These are phyloP conservation scores for Erysiphe pulchra DNA, from an alignment of 2,329 filamentous ascomycete species.

Conservation along the genomic window DNA sequence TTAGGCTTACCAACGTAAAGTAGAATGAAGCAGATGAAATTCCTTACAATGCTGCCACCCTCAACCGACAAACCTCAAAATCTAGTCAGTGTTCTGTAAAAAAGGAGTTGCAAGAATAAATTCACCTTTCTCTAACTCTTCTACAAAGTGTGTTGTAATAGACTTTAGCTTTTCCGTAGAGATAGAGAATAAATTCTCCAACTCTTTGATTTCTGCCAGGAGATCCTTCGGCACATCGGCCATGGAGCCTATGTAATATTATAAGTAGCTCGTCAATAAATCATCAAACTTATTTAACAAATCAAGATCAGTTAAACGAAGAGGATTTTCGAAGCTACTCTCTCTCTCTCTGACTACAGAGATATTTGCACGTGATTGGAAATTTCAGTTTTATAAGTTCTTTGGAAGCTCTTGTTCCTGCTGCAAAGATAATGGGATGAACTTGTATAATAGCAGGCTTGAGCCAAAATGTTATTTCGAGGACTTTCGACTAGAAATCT, in stretches of 20 bases:
- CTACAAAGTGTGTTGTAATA: constrained; percentile 72
- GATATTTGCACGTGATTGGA: too few species aligned
- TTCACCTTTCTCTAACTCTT: constrained; percentile 62
- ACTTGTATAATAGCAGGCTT: too few species aligned
- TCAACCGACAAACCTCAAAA: constrained; percentile 49
- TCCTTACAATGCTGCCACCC: constrained; percentile 70
- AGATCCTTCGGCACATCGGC: constrained; percentile 74
- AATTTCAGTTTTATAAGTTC: too few species aligned
- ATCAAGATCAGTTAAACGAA: too few species aligned
- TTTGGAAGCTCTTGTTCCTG: too few species aligned
- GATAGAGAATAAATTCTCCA: constrained; percentile 69
- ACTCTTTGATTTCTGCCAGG: constrained; percentile 49
- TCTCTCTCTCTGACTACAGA: too few species aligned
- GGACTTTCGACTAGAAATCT: too few species aligned
- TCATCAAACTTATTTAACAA: background rate
- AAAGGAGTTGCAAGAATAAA: background rate
- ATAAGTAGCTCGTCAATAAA: background rate
- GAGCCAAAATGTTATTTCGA: too few species aligned
- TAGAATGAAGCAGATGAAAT: background rate
- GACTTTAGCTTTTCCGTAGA: constrained; percentile 58
- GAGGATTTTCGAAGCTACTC: too few species aligned
- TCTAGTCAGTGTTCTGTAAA: constrained; percentile 2
- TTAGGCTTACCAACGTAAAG: constrained; percentile 2
- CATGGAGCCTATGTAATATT: constrained; percentile 42
- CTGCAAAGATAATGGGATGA: too few species aligned